Base-by-base conservation (phyloP, 805 yeast species). In the Metschnikowia reukaufii region DNA sequence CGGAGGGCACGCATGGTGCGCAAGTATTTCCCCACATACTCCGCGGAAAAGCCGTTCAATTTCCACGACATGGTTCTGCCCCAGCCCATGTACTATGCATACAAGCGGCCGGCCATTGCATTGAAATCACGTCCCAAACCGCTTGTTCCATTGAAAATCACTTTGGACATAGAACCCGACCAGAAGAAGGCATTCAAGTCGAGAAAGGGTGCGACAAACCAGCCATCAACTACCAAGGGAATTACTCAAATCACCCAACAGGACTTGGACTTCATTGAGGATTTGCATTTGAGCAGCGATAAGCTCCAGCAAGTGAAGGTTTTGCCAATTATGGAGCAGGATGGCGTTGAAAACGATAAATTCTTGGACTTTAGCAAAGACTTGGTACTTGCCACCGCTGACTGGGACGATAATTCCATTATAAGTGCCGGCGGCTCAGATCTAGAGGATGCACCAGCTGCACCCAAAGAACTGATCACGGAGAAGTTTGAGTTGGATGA, bases 391-490 rank as follows among this genome's bases (percentile, higher is more conserved):
- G 84, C 91, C 0, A 76, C 90, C 0, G 84, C 86, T 15, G 88
- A 84, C 48, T 88, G 96, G 96, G 82, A 86, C 54, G 87, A 83
- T 56, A 82, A 81, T 21, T 70, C 66, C 9, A 81, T 85, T 18
- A 70, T 85, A 13, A 79, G 79, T 36, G 82, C 79, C 4, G 71
- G 69, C 3, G 71, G 64, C 10, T 45, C 55, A 4, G 56, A 56
- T 13, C 20, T 27, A 3, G 52, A 54, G 16, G 36, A 39, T 6
- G 23, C 18, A 4, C 12, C 36, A 6, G 20, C 15, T 1, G 30
- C n/a, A 4, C 39, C 27, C 6, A 29, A 29, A 20, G 18, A 36
- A 9, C 45, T 17, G 10, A 39, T 43, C 36, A 41, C 54, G 9
- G 48, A 48, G 15, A 39, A 38, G 27, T 48, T 45, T 27, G 53